Conservation (phyloP, 306 rosid genomes). For the Macrotyloma uniflorum region DNA sequence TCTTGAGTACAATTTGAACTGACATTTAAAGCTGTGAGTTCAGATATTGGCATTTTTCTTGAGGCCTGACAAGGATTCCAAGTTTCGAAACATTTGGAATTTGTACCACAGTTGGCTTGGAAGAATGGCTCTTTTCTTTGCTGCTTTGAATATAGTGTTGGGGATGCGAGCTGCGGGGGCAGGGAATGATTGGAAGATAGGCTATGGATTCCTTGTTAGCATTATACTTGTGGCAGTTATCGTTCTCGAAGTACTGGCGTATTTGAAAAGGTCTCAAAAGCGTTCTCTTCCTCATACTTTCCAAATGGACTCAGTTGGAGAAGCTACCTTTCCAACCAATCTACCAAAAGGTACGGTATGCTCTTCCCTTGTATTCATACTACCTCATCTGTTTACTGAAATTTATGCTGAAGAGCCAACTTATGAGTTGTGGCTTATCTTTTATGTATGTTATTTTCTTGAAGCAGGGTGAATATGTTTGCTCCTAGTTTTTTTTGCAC, state of each 20-base stretch:
- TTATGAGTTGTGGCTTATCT: background rate
- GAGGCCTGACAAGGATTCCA: constrained; percentile 73
- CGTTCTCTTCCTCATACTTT: constrained; percentile 61
- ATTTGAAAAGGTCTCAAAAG: constrained; percentile 68
- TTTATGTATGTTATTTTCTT: constrained; percentile 14
- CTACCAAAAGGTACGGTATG: constrained; percentile 37
- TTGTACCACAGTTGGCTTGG: constrained; percentile 93
- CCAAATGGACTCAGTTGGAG: constrained; percentile 58
- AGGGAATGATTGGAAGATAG: constrained; percentile 77
- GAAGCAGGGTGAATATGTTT: constrained; percentile 47
- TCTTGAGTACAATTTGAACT: constrained; percentile 26
- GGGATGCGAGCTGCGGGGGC: constrained; percentile 85
- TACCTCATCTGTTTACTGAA: background rate
- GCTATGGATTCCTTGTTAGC: constrained; percentile 84
- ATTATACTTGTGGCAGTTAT: constrained; percentile 62
- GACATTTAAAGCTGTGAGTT: constrained; percentile 30
- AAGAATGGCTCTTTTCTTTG: constrained; percentile 89
- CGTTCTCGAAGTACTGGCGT: constrained; percentile 69
- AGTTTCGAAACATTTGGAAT: constrained; percentile 81
- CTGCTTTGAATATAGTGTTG: constrained; percentile 81
- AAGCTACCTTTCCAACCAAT: constrained; percentile 40
- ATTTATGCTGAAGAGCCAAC: constrained; percentile 1
- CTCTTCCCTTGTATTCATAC: constrained; percentile 1
- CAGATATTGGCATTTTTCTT: constrained; percentile 86
- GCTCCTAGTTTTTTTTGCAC: constrained; percentile 33